Percentiles rank a stretch among this genome's conserved stretches.
Conservation (phyloP, 176 grass and related monocot species). For the Puya raimondii region DNA sequence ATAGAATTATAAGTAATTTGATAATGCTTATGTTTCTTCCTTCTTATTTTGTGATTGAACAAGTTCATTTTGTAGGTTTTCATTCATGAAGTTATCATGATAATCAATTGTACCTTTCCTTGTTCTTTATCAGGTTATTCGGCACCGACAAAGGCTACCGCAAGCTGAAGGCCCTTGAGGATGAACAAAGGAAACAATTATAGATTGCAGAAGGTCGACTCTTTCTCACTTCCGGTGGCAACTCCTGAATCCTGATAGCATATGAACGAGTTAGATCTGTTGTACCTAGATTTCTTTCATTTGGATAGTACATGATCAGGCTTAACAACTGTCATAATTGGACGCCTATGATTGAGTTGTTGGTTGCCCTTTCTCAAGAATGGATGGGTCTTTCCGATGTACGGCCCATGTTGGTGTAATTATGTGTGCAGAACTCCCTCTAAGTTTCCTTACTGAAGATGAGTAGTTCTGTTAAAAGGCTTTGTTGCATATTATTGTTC, state of each 20-base stretch:
- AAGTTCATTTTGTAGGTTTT: neutral
- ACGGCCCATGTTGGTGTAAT: neutral
- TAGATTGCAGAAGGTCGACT: neutral
- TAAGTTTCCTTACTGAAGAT: too few relatives aligned
- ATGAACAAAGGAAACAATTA: conserved; percentile 4
- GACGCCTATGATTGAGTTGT: neutral
- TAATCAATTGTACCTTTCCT: neutral
- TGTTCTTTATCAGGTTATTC: conserved; percentile 3
- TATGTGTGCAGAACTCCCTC: too few relatives aligned
- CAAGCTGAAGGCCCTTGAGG: conserved; percentile 1
- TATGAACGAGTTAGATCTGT: neutral
- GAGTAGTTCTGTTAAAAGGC: too few relatives aligned
- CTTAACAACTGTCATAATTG: neutral
- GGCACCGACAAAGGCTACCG: conserved; percentile 12
- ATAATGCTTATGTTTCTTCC: neutral
- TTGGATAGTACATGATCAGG: neutral
- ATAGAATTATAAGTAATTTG: neutral
- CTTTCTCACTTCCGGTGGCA: neutral
- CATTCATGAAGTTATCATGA: neutral
- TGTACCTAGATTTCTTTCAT: neutral
- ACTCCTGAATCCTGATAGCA: neutral
- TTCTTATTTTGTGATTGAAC: neutral
- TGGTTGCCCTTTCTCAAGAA: neutral
- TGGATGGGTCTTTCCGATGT: neutral
- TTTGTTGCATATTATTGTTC: too few relatives aligned